Evolutionary conservation across 2,329 filamentous ascomycete genomes (phyloP).

Genomic region (Colletotrichum graminicola): DNA sequence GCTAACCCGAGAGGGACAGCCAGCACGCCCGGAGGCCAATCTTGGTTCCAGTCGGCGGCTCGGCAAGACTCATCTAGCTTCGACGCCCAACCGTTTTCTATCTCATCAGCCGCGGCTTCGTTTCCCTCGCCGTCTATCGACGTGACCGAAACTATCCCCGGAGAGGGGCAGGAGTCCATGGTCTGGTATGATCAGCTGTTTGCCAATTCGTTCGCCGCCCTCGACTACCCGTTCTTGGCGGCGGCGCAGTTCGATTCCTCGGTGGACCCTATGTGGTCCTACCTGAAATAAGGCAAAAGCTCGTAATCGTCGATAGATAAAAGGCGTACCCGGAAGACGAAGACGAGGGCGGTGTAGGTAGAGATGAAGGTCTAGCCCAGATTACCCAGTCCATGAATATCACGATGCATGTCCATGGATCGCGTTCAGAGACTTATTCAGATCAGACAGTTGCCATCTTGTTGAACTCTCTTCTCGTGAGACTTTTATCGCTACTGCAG

Average conservation of each 20-base stretch:
- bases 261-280: conserved; percentile 50
- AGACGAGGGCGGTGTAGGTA: no score
- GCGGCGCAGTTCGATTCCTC: conserved; percentile 51
- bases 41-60: conserved; percentile 1
- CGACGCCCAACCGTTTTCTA: conserved; percentile 10
- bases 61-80: conserved; percentile 25
- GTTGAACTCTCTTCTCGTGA: no score
- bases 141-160: conserved; percentile 3
- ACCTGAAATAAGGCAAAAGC: conserved; percentile 40
- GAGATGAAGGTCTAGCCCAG: no score
- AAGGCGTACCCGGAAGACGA: no score
- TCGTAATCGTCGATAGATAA: no score
- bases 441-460: no score
- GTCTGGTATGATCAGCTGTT: conserved; percentile 53
- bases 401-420: no score
- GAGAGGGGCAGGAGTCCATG: conserved; percentile 51
- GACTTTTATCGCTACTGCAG: no score
- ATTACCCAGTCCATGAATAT: no score
- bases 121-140: conserved; percentile 6
- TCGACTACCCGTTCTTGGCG: conserved; percentile 51
- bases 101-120: neutral
- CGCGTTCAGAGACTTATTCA: no score
- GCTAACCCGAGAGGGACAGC: conserved; percentile 13
- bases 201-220: conserved; percentile 50
- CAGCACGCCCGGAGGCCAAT: conserved; percentile 19